Base-by-base conservation (phyloP, 1,284 basidiomycete species). In the Veloboletus limbatus region DNA sequence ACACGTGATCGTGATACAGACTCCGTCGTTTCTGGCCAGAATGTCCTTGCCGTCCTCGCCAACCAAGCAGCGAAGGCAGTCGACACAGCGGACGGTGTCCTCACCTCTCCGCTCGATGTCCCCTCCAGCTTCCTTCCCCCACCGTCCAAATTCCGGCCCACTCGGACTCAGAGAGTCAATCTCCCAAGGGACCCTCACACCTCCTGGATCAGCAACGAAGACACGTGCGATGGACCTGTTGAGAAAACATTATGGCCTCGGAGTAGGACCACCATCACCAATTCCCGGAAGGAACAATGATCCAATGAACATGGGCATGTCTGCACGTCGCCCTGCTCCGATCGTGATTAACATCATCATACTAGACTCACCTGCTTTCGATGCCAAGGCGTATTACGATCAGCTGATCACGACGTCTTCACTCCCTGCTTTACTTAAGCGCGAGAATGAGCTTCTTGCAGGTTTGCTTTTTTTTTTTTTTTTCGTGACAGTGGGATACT, bases 191-290 rank as follows among this genome's bases (percentile, higher is more conserved):
- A 25, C 57, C 13, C 43, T 49, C 13, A 42, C 57, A 13, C 52
- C 54, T 33, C 55, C 53, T 30, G 63, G 59, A 30, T 53, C 59
- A 26, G 35, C 59, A 16, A 51, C 63, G 4, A 85, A 84, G 61
- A 73, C 77, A n/a, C 75, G 82, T n/a, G 88, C 88, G 13, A 73
- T 85, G 53, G 87, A 91, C 62, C 60, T 92, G 41, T 59, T 92
- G 45, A 73, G 90, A 58, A 89, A 88, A 56, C 89, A 92, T 59
- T 92, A 92, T 73, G 88, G 89, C 5, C 65, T 92, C 18, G 85
- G 82, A 26, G 69, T 88, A 25, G 82, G 83, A 0, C 80, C 81
- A 26, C 87, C 87, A 18, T 74, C 77, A 14, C 76, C 85, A 16
- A 56, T 76, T 5, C 72, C 74, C 25, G 78, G 72, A 33, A 75